phyloP scores from a whole-genome alignment of 495 filamentous ascomycete species.

The Podospora comata region DNA sequence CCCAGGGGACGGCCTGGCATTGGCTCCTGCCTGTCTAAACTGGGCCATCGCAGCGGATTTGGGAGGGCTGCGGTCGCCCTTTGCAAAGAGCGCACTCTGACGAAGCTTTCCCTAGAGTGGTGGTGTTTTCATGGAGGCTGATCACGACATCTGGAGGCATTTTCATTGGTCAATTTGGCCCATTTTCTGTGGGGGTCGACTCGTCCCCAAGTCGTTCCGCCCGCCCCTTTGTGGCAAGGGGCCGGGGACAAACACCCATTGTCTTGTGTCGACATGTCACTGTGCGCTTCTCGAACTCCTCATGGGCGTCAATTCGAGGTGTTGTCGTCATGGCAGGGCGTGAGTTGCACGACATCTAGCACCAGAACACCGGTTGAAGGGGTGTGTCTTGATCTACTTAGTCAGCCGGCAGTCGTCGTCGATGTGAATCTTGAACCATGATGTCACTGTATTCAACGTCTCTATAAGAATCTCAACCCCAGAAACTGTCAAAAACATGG shows the following conservation, averaged over 20 bases:
- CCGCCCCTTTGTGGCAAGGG: conserved; percentile 15
- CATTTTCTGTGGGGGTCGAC: conserved; percentile 27
- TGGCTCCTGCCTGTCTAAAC: conserved; percentile 14
- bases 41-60: conserved; percentile 6
- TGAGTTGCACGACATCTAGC: not conserved
- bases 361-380: not conserved
- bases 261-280: not conserved
- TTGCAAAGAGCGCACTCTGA: conserved; percentile 21
- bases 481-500: conserved; percentile 8
- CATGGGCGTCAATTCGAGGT: not conserved
- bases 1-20: conserved; percentile 14
- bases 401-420: not conserved
- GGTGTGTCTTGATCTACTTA: not conserved
- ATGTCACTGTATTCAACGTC: not conserved
- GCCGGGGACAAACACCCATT: not conserved
- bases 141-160: conserved; percentile 35
- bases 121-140: conserved; percentile 35
- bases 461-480: not conserved
- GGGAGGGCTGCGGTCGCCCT: conserved; percentile 17
- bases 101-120: conserved; percentile 29
- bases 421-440: conserved; percentile 6
- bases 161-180: conserved; percentile 30
- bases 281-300: not conserved
- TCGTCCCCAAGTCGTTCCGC: conserved; percentile 10
- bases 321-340: not conserved